A percentile compares a stretch with the other conserved stretches of the same genome.
Evolutionary conservation across 805 yeast species (phyloP).

Genomic region (Candida silvatica): DNA sequence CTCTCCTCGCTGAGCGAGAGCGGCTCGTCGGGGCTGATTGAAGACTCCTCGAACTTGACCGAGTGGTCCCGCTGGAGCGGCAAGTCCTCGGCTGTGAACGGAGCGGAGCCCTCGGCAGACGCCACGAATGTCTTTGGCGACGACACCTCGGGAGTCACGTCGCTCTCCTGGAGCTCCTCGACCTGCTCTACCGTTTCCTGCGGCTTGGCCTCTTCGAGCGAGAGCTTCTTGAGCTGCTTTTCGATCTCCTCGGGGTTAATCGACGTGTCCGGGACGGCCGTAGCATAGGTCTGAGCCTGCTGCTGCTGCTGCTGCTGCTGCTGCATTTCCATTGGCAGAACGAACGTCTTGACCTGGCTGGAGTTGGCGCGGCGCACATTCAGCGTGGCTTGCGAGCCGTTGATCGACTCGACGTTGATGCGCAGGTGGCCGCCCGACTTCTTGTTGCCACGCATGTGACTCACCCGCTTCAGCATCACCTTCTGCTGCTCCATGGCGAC

Average conservation of each 20-base stretch:
- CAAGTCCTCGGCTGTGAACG: no score
- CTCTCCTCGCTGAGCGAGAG: conserved; percentile 11
- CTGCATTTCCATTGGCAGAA: conserved; percentile 9
- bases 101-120: conserved; percentile 2
- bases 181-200: neutral
- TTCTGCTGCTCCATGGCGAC: conserved; percentile 1
- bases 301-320: conserved; percentile 1
- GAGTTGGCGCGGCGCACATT: conserved; percentile 24
- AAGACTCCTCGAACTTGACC: neutral
- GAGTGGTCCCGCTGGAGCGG: neutral
- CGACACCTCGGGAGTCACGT: conserved; percentile 1
- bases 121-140: conserved; percentile 4
- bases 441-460: conserved; percentile 12
- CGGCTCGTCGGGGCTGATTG: conserved; percentile 1
- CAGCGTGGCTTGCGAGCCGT: conserved; percentile 14
- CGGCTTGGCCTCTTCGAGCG: conserved; percentile 3
- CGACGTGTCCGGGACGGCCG: conserved; percentile 6
- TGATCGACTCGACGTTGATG: conserved; percentile 15
- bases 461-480: conserved; percentile 18
- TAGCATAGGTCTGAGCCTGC: conserved; percentile 6
- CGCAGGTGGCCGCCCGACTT: conserved; percentile 24
- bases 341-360: conserved; percentile 16
- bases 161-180: neutral
- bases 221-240: conserved; percentile 9
- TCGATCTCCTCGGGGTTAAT: conserved; percentile 9